Conservation (phyloP, 345 rosid genomes). For the Moricandia arvensis region DNA sequence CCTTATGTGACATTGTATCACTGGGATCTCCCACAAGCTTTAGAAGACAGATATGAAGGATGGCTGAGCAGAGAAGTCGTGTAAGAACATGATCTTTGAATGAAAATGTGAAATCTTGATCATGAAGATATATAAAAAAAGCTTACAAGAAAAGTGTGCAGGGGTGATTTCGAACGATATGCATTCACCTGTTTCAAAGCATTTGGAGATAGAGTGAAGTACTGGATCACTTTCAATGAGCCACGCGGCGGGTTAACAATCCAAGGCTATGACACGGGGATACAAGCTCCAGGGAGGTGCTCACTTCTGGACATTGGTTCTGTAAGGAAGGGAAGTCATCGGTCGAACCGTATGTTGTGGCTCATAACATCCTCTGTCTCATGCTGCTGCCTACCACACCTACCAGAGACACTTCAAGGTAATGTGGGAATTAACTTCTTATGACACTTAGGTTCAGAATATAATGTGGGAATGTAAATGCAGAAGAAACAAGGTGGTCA, state of each 20-base stretch:
- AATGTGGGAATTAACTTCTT: neutral
- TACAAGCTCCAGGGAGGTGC: constrained; percentile 97
- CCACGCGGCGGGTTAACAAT: constrained; percentile 76
- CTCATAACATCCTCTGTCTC: constrained; percentile 87
- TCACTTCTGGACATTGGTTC: constrained; percentile 67
- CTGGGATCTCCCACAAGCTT: constrained; percentile 96
- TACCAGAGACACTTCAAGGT: constrained; percentile 72
- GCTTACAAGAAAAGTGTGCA: constrained; percentile 31
- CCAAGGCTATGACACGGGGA: constrained; percentile 86
- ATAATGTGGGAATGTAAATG: constrained; percentile 5
- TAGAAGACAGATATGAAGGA: constrained; percentile 83
- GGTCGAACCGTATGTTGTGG: constrained; percentile 71
- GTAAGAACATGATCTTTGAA: constrained; percentile 44
- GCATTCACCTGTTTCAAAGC: constrained; percentile 74
- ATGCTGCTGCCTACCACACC: constrained; percentile 69
- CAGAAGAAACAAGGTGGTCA: constrained; percentile 71
- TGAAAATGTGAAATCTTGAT: constrained; percentile 1
- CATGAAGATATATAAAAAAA: neutral
- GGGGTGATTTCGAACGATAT: constrained; percentile 69
- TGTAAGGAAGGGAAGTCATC: constrained; percentile 80
- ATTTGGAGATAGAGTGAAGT: constrained; percentile 84
- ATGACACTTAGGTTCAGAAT: neutral
- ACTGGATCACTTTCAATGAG: constrained; percentile 94
- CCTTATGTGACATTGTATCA: constrained; percentile 93
- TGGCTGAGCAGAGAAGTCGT: constrained; percentile 68